Evolutionary conservation across 768 basidiomycete genomes (phyloP).

Genomic region (Trametes cinnabarina): DNA sequence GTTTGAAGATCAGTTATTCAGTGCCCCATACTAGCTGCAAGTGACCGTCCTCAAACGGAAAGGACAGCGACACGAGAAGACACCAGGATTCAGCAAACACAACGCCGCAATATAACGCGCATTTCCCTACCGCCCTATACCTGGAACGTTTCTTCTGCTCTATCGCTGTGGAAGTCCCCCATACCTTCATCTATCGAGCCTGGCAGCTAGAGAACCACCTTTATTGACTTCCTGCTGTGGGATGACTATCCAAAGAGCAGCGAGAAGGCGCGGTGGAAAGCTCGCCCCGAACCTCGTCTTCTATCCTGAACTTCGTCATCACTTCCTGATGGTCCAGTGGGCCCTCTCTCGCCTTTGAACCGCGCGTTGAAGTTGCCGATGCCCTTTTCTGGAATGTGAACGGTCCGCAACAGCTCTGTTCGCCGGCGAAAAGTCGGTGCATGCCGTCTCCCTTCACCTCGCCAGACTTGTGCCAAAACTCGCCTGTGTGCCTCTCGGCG

Average conservation of each 20-base stretch:
- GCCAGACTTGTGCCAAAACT: not conserved
- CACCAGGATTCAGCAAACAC: too few relatives aligned
- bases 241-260: not conserved
- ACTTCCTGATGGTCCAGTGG: not conserved
- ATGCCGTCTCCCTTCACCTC: conserved; percentile 5
- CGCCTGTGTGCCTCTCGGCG: conserved; percentile 8
- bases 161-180: not conserved
- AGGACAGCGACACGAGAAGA: too few relatives aligned
- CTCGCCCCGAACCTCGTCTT: not conserved
- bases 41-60: too few relatives aligned
- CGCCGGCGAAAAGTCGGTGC: conserved; percentile 10
- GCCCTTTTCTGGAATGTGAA: too few relatives aligned
- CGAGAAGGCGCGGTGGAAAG: not conserved
- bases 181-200: not conserved
- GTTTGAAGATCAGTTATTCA: too few relatives aligned
- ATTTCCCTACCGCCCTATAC: too few relatives aligned
- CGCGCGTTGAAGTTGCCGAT: not conserved
- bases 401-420: not conserved
- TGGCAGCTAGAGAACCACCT: not conserved
- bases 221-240: not conserved
- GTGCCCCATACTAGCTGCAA: too few relatives aligned
- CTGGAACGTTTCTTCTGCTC: not conserved
- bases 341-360: not conserved
- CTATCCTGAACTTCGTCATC: not conserved
- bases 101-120: too few relatives aligned